These are phyloP conservation scores for Phialemoniopsis sp. DNA, from an alignment of 2,329 filamentous ascomycete species.

Conservation along the genomic window DNA sequence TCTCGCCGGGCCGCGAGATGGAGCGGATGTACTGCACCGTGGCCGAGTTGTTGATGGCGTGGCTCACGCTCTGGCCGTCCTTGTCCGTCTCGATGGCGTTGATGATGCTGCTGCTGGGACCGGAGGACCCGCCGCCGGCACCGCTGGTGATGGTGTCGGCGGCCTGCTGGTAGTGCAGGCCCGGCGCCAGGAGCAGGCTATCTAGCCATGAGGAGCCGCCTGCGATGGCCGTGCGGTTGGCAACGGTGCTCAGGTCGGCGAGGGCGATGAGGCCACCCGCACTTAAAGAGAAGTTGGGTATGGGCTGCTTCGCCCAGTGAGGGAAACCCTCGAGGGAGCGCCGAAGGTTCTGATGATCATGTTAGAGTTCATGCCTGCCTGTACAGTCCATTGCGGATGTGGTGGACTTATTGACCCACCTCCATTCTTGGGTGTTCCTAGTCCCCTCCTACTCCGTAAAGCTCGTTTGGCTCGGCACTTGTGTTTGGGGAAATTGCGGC, in stretches of 20 bases:
- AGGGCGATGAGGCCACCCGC: conserved; percentile 54
- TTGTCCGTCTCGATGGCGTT: conserved; percentile 27
- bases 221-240: conserved; percentile 49
- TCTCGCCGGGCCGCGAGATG: conserved; percentile 50
- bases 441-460: no score
- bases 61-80: conserved; percentile 21
- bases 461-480: no score
- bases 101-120: conserved; percentile 25
- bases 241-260: conserved; percentile 53
- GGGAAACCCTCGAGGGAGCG: conserved; percentile 19
- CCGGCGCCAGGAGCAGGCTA: conserved; percentile 52
- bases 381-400: no score
- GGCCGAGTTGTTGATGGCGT: conserved; percentile 42
- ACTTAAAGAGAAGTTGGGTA: conserved; percentile 40
- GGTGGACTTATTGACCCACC: no score
- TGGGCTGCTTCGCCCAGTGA: conserved; percentile 38
- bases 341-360: conserved; percentile 1
- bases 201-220: conserved; percentile 55
- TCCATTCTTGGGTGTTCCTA: no score
- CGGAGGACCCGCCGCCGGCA: conserved; percentile 18
- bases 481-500: no score
- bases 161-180: conserved; percentile 56
- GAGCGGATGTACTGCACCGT: conserved; percentile 51
- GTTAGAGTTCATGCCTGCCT: no score
- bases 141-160: conserved; percentile 45